Base-by-base conservation (phyloP, 2,329 filamentous ascomycete genomes). In the Alternaria novae-zelandiae region DNA sequence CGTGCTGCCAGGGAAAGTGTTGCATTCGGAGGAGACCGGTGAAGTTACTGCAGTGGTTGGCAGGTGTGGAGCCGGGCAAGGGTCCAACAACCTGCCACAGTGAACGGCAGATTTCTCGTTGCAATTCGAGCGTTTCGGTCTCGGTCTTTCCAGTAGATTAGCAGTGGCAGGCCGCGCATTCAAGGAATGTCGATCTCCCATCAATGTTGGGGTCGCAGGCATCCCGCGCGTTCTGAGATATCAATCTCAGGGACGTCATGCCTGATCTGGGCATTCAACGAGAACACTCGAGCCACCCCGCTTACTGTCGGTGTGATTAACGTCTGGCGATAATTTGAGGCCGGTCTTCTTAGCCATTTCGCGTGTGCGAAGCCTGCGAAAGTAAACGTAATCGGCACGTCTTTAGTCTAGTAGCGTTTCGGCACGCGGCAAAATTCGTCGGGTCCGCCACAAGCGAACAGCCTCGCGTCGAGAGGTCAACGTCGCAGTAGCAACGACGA, bases 341-440 rank as follows among this genome's bases (percentile, higher is more conserved):
- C 21, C 46, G 62, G 50, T 54, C 54, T 36, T 17, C 8, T 54
- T 61, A 17, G 54, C 57, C 44, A 17, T 50, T 58, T 62, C 10
- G 62, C 62, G 58, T 23, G 54, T 43, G 47, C 30, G 44, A 54
- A 55, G 47, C 54, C 49, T 58, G 54, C 28, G 58, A 54, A 59
- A 62, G 55, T 32, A 61, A 50, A 64, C 62, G 62, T 64, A 64
- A 64, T 57, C 43, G 56, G 44, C 55, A 50, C 32, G n/a, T 56
- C 13, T 26, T 26, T 59, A 54, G 59, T 62, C 55, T 59, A 54
- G 59, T 62, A 25, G 47, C 23, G 43, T 57, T 54, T 59, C 59
- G 59, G 60, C 25, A 50, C 50, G 30, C 60, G 56, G 56, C 60
- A 59, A 50, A 59, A 36, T 50, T 59, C 51, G 30, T 41, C 53